Evolutionary conservation across 75 land plant species (phyloP).

Genomic region (Sequoia sempervirens): DNA sequence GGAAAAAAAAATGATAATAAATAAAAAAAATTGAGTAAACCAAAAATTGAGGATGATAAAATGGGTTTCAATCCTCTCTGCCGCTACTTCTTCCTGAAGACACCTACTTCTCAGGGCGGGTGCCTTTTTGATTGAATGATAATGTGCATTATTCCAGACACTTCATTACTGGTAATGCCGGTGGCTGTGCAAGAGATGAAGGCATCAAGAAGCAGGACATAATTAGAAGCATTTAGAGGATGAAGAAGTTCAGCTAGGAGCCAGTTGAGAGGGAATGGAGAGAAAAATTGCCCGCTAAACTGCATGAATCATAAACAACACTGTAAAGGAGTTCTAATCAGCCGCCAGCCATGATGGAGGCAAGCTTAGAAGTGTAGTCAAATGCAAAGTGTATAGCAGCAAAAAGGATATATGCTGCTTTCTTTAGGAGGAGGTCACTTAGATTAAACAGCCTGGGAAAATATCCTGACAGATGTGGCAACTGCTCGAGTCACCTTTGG

Average conservation of each 20-base stretch:
- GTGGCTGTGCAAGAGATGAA: not conserved
- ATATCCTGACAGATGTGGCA: not conserved
- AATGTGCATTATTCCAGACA: not conserved
- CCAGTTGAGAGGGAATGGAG: not conserved
- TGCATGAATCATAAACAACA: not conserved
- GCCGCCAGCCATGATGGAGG: not conserved
- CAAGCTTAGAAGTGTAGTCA: not conserved
- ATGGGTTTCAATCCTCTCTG: not conserved
- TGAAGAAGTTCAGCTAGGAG: not conserved
- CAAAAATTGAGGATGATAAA: not conserved
- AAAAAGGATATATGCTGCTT: not conserved
- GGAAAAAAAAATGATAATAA: not conserved
- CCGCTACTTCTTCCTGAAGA: not conserved
- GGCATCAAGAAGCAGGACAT: not conserved
- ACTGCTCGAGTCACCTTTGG: not conserved
- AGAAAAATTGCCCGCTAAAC: not conserved
- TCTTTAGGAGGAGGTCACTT: not conserved
- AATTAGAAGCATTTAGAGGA: not conserved
- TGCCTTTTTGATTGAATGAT: not conserved
- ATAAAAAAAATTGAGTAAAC: not conserved
- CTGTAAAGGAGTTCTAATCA: not conserved
- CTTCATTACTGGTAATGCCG: not conserved
- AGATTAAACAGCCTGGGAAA: not conserved
- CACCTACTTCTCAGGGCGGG: not conserved
- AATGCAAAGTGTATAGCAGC: not conserved